Base-by-base conservation (phyloP, 1,284 basidiomycete genomes). In the Xerocomus alliaceus region DNA sequence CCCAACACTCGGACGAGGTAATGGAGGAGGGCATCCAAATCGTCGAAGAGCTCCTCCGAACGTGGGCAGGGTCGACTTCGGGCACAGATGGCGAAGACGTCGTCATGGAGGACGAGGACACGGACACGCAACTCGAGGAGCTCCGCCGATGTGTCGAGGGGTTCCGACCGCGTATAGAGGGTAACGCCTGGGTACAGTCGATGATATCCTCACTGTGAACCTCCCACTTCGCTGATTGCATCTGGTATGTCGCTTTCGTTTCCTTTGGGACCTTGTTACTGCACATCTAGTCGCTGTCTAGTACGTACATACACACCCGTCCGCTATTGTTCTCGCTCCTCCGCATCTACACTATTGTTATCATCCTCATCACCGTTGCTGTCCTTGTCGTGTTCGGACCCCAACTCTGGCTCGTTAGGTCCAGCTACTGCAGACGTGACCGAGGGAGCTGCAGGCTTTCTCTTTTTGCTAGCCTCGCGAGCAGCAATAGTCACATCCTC, bases 11-110 rank as follows among this genome's bases (percentile, higher is more conserved):
- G 18, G 77, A 86, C 37, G 84, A 88, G 20, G 84, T 90, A 53
- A 87, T 85, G 5, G 88, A 93, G 53, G 86, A 91, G 66, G 96
- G 96, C 2, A 89, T 95, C 11, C 79, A 84, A 56, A 83, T 97
- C 26, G 86, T 98, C 61, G 88, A 95, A 70, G 84, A 91, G 34
- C 84, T 98, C 68, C 84, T 98, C 50, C 80, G 81, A 29, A 79
- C 83, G n/a, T 97, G 95, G 92, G 84, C 87, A 4, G 71, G 76
- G 20, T 68, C 72, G 35, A 71, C 77, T 1, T 64, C 77, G 6
- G 68, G 69, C 6, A 66, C 67, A 17, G 81, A 81, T 31, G 82
- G 77, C 15, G 88, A 87, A 53, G 88, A 89, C 57, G 74, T 87
- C 45, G 75, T 83, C 31, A 88, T 90, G 87, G 78, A 76, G 7